Conservation (phyloP, 306 rosid species). For the Malus sieversii region DNA sequence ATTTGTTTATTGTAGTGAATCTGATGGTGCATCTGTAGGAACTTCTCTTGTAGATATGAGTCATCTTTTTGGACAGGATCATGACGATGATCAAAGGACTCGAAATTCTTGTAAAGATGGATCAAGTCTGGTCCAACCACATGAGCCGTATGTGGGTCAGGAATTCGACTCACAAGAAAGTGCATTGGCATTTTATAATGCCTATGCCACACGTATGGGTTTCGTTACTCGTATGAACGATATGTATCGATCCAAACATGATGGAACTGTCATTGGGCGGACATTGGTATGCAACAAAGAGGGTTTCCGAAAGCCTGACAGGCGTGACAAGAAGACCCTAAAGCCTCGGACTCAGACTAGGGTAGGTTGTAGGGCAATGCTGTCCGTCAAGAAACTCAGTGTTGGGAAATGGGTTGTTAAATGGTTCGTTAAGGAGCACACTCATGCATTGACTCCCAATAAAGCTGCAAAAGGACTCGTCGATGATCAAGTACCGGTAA, state of each 20-base stretch:
- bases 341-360: slow-evolving; percentile 24
- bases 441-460: slow-evolving; percentile 19
- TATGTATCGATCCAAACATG: slow-evolving; percentile 27
- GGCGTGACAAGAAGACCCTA: slow-evolving; percentile 19
- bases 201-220: slow-evolving; percentile 23
- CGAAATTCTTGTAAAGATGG: not conserved
- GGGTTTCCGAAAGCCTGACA: slow-evolving; percentile 29
- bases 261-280: slow-evolving; percentile 20
- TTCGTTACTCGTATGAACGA: slow-evolving; percentile 24
- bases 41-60: slow-evolving; percentile 2
- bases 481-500: slow-evolving; percentile 16
- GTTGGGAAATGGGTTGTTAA: slow-evolving; percentile 27
- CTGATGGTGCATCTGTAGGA: not conserved
- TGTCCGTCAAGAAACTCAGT: slow-evolving; percentile 16
- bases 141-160: slow-evolving; percentile 33
- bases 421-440: slow-evolving; percentile 30
- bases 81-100: slow-evolving; percentile 1
- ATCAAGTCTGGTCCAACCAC: slow-evolving; percentile 2
- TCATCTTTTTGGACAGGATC: slow-evolving; percentile 2
- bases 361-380: slow-evolving; percentile 36
- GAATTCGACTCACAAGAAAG: slow-evolving; percentile 23
- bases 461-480: not conserved
- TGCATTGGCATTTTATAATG: slow-evolving; percentile 29
- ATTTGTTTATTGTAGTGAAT: not conserved
- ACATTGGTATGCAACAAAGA: slow-evolving; percentile 39